Conservation (phyloP, 164 flowering plant genomes). For the Kalanchoe fedtschenkoi region DNA sequence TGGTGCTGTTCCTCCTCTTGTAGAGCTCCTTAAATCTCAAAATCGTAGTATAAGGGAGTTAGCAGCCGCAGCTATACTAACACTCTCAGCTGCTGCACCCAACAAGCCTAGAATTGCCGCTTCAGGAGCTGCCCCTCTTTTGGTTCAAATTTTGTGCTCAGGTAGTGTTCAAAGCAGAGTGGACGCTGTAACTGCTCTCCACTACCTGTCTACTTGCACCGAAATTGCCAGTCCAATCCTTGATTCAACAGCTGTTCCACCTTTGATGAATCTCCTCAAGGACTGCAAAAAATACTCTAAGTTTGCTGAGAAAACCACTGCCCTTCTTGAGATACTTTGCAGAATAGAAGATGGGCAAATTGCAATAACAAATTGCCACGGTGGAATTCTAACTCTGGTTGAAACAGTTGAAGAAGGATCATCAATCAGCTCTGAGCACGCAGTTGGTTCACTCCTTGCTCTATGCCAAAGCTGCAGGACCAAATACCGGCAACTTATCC, state of each 20-base stretch:
- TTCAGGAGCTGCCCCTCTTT: slow-evolving; percentile 59
- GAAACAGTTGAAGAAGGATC: slow-evolving; percentile 85
- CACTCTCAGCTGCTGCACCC: slow-evolving; percentile 55
- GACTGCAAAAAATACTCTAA: slow-evolving; percentile 78
- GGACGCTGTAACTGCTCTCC: slow-evolving; percentile 71
- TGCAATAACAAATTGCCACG: slow-evolving; percentile 37
- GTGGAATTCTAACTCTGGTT: slow-evolving; percentile 59
- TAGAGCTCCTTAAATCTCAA: slow-evolving; percentile 49
- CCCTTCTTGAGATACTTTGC: slow-evolving; percentile 50
- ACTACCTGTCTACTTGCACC: slow-evolving; percentile 49
- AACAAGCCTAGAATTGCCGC: slow-evolving; percentile 45
- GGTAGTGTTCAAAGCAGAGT: slow-evolving; percentile 66
- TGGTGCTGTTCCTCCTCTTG: slow-evolving; percentile 63
- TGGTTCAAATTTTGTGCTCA: slow-evolving; percentile 50
- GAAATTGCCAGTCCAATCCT: slow-evolving; percentile 27
- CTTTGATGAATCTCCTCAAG: slow-evolving; percentile 56
- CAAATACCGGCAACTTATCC: slow-evolving; percentile 59
- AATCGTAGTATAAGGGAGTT: slow-evolving; percentile 42
- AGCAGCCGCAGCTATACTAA: slow-evolving; percentile 65
- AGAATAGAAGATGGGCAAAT: slow-evolving; percentile 41
- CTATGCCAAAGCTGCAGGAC: slow-evolving; percentile 53
- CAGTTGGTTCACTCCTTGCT: slow-evolving; percentile 55
- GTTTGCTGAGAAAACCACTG: slow-evolving; percentile 72
- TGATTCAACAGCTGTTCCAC: slow-evolving; percentile 43
- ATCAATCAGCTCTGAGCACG: slow-evolving; percentile 53